A percentile compares a stretch with the other conserved stretches of the same genome.
Evolutionary conservation across 345 rosid species (phyloP).

Genomic region (Populus alba): DNA sequence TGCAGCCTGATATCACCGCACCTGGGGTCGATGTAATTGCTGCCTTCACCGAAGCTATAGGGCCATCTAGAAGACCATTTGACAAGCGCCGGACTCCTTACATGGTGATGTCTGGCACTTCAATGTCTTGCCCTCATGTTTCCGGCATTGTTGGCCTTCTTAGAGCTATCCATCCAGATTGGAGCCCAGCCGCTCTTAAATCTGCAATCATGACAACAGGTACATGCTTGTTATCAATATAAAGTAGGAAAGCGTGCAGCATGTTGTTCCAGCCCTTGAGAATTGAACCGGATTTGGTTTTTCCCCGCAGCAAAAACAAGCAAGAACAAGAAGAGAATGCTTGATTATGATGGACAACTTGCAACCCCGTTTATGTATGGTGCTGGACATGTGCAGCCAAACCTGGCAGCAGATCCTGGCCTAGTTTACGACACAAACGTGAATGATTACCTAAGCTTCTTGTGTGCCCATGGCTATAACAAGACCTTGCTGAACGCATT

Average conservation of each 20-base stretch:
- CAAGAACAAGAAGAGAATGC: slow-evolving; percentile 16
- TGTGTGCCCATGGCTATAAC: slow-evolving; percentile 43
- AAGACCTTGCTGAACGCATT: slow-evolving; percentile 12
- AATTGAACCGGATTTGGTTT: background rate
- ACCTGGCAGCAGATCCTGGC: slow-evolving; percentile 47
- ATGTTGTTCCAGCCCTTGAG: background rate
- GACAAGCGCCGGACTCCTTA: slow-evolving; percentile 36
- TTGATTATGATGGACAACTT: slow-evolving; percentile 13
- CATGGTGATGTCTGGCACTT: slow-evolving; percentile 38
- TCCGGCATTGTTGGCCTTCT: slow-evolving; percentile 51
- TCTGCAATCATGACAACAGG: slow-evolving; percentile 55
- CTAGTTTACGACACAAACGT: slow-evolving; percentile 39
- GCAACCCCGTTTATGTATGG: slow-evolving; percentile 52
- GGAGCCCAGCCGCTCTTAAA: slow-evolving; percentile 52
- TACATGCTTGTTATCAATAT: slow-evolving; percentile 3
- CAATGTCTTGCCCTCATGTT: slow-evolving; percentile 60
- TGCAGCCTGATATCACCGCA: slow-evolving; percentile 56
- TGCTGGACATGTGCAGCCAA: slow-evolving; percentile 48
- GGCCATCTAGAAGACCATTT: slow-evolving; percentile 7
- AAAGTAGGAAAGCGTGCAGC: background rate
- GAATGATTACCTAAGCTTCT: slow-evolving; percentile 40
- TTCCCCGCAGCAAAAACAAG: slow-evolving; percentile 29
- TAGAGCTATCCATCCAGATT: slow-evolving; percentile 37
- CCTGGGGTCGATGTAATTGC: slow-evolving; percentile 51
- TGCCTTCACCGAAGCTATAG: slow-evolving; percentile 25